A percentile compares a stretch with the other conserved stretches of the same genome.
These are phyloP conservation scores for Bauhinia variegata DNA, from an alignment of 306 rosid genomes.

Conservation along the genomic window DNA sequence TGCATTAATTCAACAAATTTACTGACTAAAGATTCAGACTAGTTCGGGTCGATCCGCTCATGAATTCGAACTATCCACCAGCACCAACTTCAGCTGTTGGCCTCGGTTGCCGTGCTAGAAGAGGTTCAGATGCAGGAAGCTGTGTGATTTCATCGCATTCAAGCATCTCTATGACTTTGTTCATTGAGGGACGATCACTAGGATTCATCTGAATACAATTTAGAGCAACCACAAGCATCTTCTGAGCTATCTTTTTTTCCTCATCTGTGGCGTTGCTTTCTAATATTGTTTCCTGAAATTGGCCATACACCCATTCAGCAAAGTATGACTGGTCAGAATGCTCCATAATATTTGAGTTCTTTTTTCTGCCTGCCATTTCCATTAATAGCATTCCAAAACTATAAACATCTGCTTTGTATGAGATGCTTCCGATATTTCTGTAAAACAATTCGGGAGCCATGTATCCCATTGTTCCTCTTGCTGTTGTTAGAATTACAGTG, in stretches of 20 bases:
- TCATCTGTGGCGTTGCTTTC: constrained; percentile 16
- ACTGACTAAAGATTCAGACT: no score
- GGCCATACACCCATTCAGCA: constrained; percentile 25
- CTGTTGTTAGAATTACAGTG: background rate
- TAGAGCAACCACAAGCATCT: background rate
- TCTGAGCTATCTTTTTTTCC: constrained; percentile 22
- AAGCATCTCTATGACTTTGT: constrained; percentile 24
- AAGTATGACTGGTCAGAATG: constrained; percentile 25
- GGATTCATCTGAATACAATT: constrained; percentile 30
- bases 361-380: constrained; percentile 24
- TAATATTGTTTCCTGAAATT: constrained; percentile 23
- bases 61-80: no score
- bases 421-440: constrained; percentile 10
- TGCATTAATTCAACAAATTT: no score
- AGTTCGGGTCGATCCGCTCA: no score
- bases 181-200: constrained; percentile 28
- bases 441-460: constrained; percentile 11
- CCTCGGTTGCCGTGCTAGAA: background rate
- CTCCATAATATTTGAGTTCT: constrained; percentile 19
- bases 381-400: constrained; percentile 17
- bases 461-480: constrained; percentile 16
- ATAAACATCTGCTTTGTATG: constrained; percentile 18
- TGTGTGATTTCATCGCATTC: constrained; percentile 8
- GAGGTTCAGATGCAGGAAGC: constrained; percentile 1
- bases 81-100: background rate